Percentiles rank a stretch among this genome's conserved stretches.
Conservation (phyloP, 768 basidiomycete species). For the Boletus speciosus region DNA sequence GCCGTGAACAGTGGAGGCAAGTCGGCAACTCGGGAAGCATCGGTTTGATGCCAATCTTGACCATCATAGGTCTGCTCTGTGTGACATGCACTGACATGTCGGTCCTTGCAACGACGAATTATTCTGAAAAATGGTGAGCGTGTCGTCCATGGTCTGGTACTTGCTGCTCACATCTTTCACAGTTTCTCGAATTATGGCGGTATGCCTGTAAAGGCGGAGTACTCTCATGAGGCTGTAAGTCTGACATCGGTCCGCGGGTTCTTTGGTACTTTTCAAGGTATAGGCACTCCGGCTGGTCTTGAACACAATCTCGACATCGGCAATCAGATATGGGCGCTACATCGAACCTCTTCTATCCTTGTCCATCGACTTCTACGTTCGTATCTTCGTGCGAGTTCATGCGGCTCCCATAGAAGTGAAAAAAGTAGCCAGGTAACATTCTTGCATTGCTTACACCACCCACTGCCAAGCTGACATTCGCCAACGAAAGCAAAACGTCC, state of each 20-base stretch:
- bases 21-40: conserved; percentile 13
- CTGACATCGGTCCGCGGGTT: neutral
- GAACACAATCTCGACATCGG: conserved; percentile 79
- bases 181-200: conserved; percentile 97
- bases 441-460: neutral
- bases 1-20: conserved; percentile 82
- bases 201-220: conserved; percentile 85
- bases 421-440: conserved; percentile 65
- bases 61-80: conserved; percentile 67
- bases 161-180: neutral
- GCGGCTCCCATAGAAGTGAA: conserved; percentile 82
- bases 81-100: conserved; percentile 96
- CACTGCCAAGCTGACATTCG: conserved; percentile 1
- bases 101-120: conserved; percentile 90
- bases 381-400: conserved; percentile 80
- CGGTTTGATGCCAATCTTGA: neutral
- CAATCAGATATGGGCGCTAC: conserved; percentile 87
- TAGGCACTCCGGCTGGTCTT: conserved; percentile 92
- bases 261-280: neutral
- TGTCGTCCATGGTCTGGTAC: neutral
- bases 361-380: conserved; percentile 96
- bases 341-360: conserved; percentile 87
- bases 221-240: conserved; percentile 87
- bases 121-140: conserved; percentile 89
- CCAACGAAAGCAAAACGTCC: conserved; percentile 68